These are phyloP conservation scores for Podospora appendiculata DNA, from an alignment of 495 filamentous ascomycete genomes.

Conservation along the genomic window DNA sequence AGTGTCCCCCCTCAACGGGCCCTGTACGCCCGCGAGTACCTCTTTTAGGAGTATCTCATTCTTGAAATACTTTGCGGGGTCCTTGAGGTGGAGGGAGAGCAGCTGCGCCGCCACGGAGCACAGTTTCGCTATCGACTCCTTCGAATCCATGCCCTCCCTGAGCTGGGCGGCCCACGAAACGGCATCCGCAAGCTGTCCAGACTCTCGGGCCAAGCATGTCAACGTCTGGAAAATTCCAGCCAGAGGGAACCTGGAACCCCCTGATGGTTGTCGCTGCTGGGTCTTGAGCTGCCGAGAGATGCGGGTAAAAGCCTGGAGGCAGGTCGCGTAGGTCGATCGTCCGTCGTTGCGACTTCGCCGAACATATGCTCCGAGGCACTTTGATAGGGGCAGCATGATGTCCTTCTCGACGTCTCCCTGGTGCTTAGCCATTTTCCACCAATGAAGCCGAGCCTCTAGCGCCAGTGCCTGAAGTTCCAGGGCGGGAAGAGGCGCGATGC, in stretches of 20 bases:
- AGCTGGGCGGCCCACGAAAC: slow-evolving; percentile 40
- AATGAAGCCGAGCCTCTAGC: slow-evolving; percentile 55
- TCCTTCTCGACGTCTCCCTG: slow-evolving; percentile 60
- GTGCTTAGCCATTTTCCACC: slow-evolving; percentile 69
- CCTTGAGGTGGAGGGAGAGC: slow-evolving; percentile 34
- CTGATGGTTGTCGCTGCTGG: slow-evolving; percentile 9
- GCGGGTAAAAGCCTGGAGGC: slow-evolving; percentile 13
- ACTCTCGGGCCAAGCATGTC: slow-evolving; percentile 34
- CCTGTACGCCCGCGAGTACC: slow-evolving; percentile 45
- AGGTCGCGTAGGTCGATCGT: slow-evolving; percentile 32
- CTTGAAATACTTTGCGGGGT: slow-evolving; percentile 17
- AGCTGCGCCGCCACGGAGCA: slow-evolving; percentile 37
- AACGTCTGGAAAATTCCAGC: slow-evolving; percentile 33
- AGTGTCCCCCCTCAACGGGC: slow-evolving; percentile 55
- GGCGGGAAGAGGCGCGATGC: slow-evolving; percentile 49
- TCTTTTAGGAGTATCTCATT: slow-evolving; percentile 34
- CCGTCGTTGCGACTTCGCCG: slow-evolving; percentile 41
- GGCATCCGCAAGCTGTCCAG: slow-evolving; percentile 34
- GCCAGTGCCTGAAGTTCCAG: slow-evolving; percentile 62
- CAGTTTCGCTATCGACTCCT: slow-evolving; percentile 36
- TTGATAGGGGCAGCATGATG: slow-evolving; percentile 57
- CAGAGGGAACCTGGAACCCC: slow-evolving; percentile 24
- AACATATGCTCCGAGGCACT: slow-evolving; percentile 55
- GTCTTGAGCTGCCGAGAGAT: slow-evolving; percentile 20
- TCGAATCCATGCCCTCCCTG: slow-evolving; percentile 19